phyloP scores from a whole-genome alignment of 2,329 filamentous ascomycete genomes.

The Cadophora sp. region DNA sequence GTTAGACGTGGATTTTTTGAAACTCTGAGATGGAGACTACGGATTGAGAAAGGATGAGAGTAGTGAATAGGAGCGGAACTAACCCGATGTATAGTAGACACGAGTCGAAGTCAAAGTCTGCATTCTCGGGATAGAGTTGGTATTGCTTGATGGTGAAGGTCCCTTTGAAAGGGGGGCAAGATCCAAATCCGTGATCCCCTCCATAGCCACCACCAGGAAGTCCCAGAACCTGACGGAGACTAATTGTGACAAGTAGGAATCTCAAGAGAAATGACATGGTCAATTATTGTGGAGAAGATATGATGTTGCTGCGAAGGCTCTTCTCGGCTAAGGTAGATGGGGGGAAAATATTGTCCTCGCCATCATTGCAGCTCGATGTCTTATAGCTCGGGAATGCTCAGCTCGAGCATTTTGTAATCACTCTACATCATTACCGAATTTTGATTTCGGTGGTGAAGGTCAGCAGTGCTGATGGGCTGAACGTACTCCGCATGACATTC shows the following conservation, averaged over 20 bases:
- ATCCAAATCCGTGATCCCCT: background rate
- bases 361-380: too few relatives aligned
- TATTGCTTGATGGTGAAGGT: constrained; percentile 28
- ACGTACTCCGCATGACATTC: background rate
- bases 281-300: too few relatives aligned
- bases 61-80: background rate
- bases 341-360: too few relatives aligned
- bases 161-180: constrained; percentile 20
- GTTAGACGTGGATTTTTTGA: background rate
- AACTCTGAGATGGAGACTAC: too few relatives aligned
- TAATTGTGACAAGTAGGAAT: background rate
- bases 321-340: too few relatives aligned
- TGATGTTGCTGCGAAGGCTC: too few relatives aligned
- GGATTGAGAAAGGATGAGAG: background rate
- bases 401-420: too few relatives aligned
- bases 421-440: background rate
- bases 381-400: too few relatives aligned
- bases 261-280: background rate
- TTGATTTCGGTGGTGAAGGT: background rate
- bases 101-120: constrained; percentile 21
- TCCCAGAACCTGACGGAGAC: background rate
- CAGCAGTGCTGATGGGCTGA: background rate
- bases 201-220: background rate
- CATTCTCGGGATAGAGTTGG: constrained; percentile 29
- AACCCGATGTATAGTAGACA: constrained; percentile 25